Evolutionary conservation across 1,139 yeast species (phyloP).

Genomic region (Suhomyces panamericanus): DNA sequence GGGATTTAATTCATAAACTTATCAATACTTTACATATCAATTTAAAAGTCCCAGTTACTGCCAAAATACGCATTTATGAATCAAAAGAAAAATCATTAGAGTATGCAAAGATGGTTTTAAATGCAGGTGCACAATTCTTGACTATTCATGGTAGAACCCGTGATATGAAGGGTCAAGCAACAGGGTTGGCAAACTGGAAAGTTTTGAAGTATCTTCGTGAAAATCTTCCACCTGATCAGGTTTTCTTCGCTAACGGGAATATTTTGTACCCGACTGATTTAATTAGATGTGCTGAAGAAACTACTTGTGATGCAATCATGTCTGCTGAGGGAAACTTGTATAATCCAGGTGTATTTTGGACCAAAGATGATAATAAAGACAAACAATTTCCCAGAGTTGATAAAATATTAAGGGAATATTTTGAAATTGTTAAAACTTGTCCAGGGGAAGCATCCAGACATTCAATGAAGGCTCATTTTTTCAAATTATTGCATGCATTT

Average conservation of each 20-base stretch:
- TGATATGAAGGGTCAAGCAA: slow-evolving; percentile 95
- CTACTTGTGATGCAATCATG: slow-evolving; percentile 90
- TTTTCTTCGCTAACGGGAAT: slow-evolving; percentile 92
- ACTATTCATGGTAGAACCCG: slow-evolving; percentile 96
- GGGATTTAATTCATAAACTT: slow-evolving; percentile 76
- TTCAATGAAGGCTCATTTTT: slow-evolving; percentile 91
- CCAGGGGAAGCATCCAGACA: slow-evolving; percentile 76
- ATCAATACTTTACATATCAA: slow-evolving; percentile 73
- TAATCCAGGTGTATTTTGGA: slow-evolving; percentile 90
- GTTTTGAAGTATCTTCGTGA: slow-evolving; percentile 73
- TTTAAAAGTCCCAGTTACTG: slow-evolving; percentile 85
- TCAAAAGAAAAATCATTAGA: slow-evolving; percentile 80
- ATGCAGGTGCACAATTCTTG: slow-evolving; percentile 93
- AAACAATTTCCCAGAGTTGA: slow-evolving; percentile 85
- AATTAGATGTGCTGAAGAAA: slow-evolving; percentile 59
- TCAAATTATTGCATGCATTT: slow-evolving; percentile 80
- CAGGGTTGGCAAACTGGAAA: slow-evolving; percentile 95
- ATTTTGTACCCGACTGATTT: slow-evolving; percentile 82
- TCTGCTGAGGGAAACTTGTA: slow-evolving; percentile 94
- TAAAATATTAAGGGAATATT: slow-evolving; percentile 77
- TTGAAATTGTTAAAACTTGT: slow-evolving; percentile 68
- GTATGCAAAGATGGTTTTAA: slow-evolving; percentile 88
- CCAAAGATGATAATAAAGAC: slow-evolving; percentile 51
- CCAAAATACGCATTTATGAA: slow-evolving; percentile 89
- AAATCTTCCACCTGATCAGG: slow-evolving; percentile 78